phyloP scores from a whole-genome alignment of 371 early-diverging fungal species.

The Batkoa obscura region DNA sequence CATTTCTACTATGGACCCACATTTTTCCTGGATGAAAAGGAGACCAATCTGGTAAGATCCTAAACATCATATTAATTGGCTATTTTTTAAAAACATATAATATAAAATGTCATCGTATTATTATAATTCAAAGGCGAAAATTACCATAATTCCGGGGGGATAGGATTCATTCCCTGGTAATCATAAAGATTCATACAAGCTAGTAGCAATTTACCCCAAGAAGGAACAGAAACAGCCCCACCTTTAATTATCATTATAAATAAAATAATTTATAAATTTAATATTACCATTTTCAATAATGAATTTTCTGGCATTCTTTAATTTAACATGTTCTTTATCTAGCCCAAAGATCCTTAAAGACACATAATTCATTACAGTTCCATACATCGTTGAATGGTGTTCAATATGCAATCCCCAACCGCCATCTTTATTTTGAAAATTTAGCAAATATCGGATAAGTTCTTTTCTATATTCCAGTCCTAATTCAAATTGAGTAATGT shows the following conservation, averaged over 20 bases:
- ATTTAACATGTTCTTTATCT: constrained; percentile 66
- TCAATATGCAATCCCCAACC: constrained; percentile 97
- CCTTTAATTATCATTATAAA: constrained; percentile 15
- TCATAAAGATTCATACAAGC: constrained; percentile 76
- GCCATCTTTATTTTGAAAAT: constrained; percentile 67
- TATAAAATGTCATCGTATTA: neutral
- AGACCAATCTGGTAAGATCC: constrained; percentile 59
- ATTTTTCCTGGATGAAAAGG: constrained; percentile 80
- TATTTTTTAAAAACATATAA: neutral
- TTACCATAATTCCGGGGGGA: constrained; percentile 87
- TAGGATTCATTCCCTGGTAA: constrained; percentile 87
- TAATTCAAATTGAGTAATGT: constrained; percentile 53
- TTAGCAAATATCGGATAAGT: constrained; percentile 71
- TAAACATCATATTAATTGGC: constrained; percentile 7
- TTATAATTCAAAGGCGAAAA: neutral
- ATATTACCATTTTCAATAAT: constrained; percentile 56
- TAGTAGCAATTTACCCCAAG: constrained; percentile 98
- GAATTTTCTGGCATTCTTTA: constrained; percentile 60
- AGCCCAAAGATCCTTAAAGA: constrained; percentile 76
- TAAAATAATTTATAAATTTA: neutral
- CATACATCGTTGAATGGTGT: constrained; percentile 81
- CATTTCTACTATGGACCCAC: constrained; percentile 83
- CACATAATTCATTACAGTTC: constrained; percentile 87
- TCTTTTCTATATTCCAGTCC: constrained; percentile 43
- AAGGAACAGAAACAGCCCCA: constrained; percentile 65